Conservation (phyloP, 129 eudicot genomes). For the Chrysanthemum makinoi region DNA sequence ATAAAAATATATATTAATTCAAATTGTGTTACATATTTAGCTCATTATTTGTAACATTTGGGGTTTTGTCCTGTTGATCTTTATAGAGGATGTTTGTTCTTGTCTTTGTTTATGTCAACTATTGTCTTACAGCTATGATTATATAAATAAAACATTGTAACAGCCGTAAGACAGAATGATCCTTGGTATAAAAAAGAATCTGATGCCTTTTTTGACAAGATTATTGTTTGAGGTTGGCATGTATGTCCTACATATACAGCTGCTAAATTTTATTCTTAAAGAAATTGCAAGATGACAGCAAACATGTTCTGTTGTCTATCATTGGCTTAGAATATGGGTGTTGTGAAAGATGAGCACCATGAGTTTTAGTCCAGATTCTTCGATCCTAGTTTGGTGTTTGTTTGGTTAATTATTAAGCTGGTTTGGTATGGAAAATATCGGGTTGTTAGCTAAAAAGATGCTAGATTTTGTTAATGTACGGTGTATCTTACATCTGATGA, state of each 20-base stretch:
- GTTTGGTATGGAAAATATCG: not conserved
- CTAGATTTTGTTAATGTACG: too few species aligned
- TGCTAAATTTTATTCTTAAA: conserved; percentile 22
- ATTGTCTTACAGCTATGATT: conserved; percentile 26
- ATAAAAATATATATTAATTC: conserved; percentile 26
- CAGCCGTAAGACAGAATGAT: conserved; percentile 25
- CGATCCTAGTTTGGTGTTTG: conserved; percentile 15
- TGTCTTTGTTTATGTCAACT: conserved; percentile 9
- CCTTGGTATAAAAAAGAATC: conserved; percentile 32
- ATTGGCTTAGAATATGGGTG: conserved; percentile 10
- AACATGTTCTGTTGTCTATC: conserved; percentile 31
- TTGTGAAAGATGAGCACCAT: conserved; percentile 18
- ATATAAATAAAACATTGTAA: conserved; percentile 30
- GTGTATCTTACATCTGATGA: too few species aligned
- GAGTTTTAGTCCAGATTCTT: conserved; percentile 14
- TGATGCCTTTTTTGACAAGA: conserved; percentile 29
- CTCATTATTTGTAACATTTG: conserved; percentile 19
- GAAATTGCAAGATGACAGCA: conserved; percentile 30
- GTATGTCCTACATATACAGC: conserved; percentile 31
- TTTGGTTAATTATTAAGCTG: conserved; percentile 3
- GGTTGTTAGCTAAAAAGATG: not conserved
- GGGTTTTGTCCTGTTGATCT: conserved; percentile 7
- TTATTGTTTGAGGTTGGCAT: conserved; percentile 30
- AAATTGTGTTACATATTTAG: conserved; percentile 24
- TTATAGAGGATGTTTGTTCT: conserved; percentile 25